A percentile compares a stretch with the other conserved stretches of the same genome.
These are phyloP conservation scores for Cyclotella baltica DNA, from an alignment of 108 stramenopile species.

Conservation along the genomic window DNA sequence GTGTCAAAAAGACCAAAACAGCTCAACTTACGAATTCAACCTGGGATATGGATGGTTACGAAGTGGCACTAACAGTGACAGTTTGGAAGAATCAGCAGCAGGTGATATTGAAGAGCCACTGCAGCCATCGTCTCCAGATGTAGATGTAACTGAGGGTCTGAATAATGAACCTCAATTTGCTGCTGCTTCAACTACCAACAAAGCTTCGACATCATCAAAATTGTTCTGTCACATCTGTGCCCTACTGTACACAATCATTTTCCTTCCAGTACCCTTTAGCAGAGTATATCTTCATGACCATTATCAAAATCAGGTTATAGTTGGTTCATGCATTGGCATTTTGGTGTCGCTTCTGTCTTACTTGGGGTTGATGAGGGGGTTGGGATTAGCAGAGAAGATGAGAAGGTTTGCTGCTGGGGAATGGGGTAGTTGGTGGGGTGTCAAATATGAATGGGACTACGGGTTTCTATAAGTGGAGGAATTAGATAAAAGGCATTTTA, in stretches of 20 bases:
- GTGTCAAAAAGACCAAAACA: conserved; percentile 22
- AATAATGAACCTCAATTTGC: background rate
- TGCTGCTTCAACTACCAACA: background rate
- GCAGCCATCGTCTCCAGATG: background rate
- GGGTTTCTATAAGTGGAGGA: background rate
- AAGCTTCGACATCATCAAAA: background rate
- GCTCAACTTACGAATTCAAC: background rate
- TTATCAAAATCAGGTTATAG: conserved; percentile 37
- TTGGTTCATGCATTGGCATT: conserved; percentile 33
- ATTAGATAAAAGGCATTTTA: no score
- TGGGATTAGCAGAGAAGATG: background rate
- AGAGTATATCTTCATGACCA: conserved; percentile 55
- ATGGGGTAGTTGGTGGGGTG: conserved; percentile 31
- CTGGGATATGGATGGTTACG: conserved; percentile 14
- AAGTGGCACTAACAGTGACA: background rate
- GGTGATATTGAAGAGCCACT: conserved; percentile 1
- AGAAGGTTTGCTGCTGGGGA: background rate
- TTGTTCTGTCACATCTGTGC: conserved; percentile 37
- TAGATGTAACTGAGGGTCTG: background rate
- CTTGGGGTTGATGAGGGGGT: conserved; percentile 27
- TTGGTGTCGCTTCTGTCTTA: conserved; percentile 22
- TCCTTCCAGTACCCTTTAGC: conserved; percentile 44
- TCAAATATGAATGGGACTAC: background rate
- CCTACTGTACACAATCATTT: conserved; percentile 20
- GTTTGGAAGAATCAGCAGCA: background rate